Evolutionary conservation across 2,329 filamentous ascomycete species (phyloP), one percentile per base, ranked within the genome.

Genomic region (Microsporum audouinii): DNA sequence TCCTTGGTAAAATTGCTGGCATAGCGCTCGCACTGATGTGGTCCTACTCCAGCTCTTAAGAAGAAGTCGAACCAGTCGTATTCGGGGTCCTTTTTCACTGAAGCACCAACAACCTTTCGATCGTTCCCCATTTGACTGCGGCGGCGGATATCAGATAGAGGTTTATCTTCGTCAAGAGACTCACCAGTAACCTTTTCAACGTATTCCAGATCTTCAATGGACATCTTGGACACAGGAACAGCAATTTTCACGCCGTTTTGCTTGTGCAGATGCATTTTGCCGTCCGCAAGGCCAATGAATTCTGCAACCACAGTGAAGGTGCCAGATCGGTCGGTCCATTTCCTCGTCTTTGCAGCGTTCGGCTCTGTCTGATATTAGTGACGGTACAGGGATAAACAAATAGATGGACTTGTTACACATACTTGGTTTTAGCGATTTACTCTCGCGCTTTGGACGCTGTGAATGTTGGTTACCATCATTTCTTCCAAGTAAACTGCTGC

Each of bases 31-130:
- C 94, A 99, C 53, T 96, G 86, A 62, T 95, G 89, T 57, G 92
- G 89, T 51, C 91, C 88, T 68, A 97, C 90, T 55, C 95, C 92
- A 72, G 91, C 95, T 65, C 86, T 85, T 45, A 99, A 78, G 80
- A 99, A 99, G 77, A 99, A 97, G 71, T 96, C 91, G 70, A 99
- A 99, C 94, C 94, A 99, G 72, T 99, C 94, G 72, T 97, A 95
- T 56, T 94, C 87, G 0, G 88, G 80, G 49, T 65, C 61, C 62
- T 70, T 69, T 60, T 69, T 69, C 43, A 71, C 65, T 31, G 67
- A 69, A 34, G 69, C 71, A 59, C 76, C 76, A 64, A 73, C 70
- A 61, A 71, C 69, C 58, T 70, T 71, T 60, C 73, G 76, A 31
- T 75, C 68, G 47, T 72, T 69, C 2, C 74, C 78, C 33, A 62